These are phyloP conservation scores for Cladosporium oxysporum DNA, from an alignment of 2,329 filamentous ascomycete species.

Conservation along the genomic window DNA sequence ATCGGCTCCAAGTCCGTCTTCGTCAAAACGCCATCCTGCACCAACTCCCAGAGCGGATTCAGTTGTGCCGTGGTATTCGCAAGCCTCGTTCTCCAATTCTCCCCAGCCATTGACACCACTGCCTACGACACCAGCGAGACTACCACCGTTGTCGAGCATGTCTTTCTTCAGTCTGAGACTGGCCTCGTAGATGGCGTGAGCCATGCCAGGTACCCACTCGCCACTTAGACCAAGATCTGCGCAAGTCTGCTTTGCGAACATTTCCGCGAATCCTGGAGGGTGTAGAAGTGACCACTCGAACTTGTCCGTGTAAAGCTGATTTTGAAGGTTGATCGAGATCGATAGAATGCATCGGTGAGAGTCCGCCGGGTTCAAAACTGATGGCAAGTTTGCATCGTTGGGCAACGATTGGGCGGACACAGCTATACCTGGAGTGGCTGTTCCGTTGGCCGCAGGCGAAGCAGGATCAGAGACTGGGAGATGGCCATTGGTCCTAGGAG, in stretches of 20 bases:
- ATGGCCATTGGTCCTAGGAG: conserved; percentile 54
- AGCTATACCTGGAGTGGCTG: conserved; percentile 56
- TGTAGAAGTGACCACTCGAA: conserved; percentile 97
- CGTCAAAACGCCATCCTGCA: conserved; percentile 94
- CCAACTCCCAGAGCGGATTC: conserved; percentile 57
- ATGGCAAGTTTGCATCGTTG: conserved; percentile 35
- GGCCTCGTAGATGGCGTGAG: conserved; percentile 95
- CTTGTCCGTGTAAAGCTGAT: conserved; percentile 91
- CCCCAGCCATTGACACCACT: conserved; percentile 66
- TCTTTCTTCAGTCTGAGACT: conserved; percentile 93
- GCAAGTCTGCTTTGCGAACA: conserved; percentile 89
- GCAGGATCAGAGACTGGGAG: conserved; percentile 44
- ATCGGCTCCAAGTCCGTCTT: conserved; percentile 71
- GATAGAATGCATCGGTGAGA: conserved; percentile 91
- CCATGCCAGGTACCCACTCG: conserved; percentile 93
- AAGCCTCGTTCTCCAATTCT: conserved; percentile 87
- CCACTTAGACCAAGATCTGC: conserved; percentile 85
- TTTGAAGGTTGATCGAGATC: conserved; percentile 87
- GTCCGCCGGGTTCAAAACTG: conserved; percentile 84
- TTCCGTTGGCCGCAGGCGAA: conserved; percentile 50
- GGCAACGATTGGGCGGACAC: conserved; percentile 67
- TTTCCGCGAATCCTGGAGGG: conserved; percentile 85
- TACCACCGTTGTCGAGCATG: conserved; percentile 78
- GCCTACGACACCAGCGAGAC: conserved; percentile 66
- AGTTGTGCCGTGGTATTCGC: conserved; percentile 54